phyloP scores from a whole-genome alignment of 2,329 filamentous ascomycete species.

The Calonectria fujianensis region DNA sequence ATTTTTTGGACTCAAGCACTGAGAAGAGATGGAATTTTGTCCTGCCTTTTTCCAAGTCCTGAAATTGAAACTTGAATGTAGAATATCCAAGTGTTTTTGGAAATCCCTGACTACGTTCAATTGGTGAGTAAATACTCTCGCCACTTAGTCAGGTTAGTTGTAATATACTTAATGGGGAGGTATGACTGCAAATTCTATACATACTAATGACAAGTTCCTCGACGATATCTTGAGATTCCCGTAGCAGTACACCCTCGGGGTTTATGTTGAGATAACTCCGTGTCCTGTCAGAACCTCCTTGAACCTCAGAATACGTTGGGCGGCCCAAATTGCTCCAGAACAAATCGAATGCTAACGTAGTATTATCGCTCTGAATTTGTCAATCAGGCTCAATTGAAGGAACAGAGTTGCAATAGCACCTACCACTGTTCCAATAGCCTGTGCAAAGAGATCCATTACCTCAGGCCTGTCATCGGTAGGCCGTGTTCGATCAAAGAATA shows the following conservation, averaged over 20 bases:
- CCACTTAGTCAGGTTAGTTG: not conserved
- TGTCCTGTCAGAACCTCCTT: not conserved
- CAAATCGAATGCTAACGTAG: not conserved
- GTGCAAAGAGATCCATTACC: slow-evolving; percentile 11
- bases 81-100: not conserved
- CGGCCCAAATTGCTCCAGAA: not conserved
- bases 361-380: not conserved
- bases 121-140: not conserved
- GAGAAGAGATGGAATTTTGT: not conserved
- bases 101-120: not conserved
- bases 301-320: not conserved
- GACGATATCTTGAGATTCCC: slow-evolving; percentile 9
- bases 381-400: too few relatives aligned
- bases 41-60: not conserved
- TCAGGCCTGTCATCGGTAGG: slow-evolving; percentile 11
- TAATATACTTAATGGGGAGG: not conserved
- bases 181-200: not conserved
- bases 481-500: slow-evolving; percentile 63
- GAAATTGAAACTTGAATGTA: not conserved
- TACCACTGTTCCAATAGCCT: slow-evolving; percentile 10
- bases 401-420: not conserved
- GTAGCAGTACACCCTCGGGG: not conserved
- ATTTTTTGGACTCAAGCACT: not conserved
- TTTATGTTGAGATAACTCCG: slow-evolving; percentile 9
- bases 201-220: not conserved